phyloP scores from a whole-genome alignment of 106 monocot species.

The Chionographis japonica region DNA sequence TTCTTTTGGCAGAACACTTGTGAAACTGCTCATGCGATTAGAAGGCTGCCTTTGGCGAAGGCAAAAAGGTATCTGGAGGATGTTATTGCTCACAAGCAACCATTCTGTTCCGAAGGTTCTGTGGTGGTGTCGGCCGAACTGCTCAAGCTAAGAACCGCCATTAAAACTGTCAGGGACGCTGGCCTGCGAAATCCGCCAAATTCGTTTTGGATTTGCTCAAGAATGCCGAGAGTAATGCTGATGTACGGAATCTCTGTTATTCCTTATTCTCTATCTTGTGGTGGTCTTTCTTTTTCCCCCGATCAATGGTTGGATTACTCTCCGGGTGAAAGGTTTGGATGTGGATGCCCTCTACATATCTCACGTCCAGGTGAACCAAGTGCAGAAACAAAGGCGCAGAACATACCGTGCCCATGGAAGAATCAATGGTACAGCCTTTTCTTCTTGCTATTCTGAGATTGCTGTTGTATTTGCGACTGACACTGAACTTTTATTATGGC shows the following conservation, averaged over 20 bases:
- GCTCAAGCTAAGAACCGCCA: slow-evolving; percentile 39
- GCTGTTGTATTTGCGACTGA: neutral
- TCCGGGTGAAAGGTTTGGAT: slow-evolving; percentile 47
- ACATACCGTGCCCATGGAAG: slow-evolving; percentile 50
- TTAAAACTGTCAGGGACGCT: slow-evolving; percentile 42
- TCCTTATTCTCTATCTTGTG: neutral
- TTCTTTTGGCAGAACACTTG: slow-evolving; percentile 26
- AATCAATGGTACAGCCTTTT: slow-evolving; percentile 32
- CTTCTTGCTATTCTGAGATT: neutral
- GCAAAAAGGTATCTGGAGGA: slow-evolving; percentile 47
- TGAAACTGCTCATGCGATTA: slow-evolving; percentile 41
- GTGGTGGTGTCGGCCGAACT: slow-evolving; percentile 44
- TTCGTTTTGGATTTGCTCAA: slow-evolving; percentile 62
- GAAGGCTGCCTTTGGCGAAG: slow-evolving; percentile 36
- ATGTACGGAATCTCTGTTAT: slow-evolving; percentile 18
- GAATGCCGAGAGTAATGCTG: slow-evolving; percentile 67
- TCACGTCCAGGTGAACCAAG: slow-evolving; percentile 47
- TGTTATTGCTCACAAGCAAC: slow-evolving; percentile 47
- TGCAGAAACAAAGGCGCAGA: slow-evolving; percentile 41
- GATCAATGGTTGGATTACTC: neutral
- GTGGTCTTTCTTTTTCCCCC: neutral
- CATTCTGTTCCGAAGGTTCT: slow-evolving; percentile 38
- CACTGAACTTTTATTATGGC: neutral
- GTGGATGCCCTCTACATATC: slow-evolving; percentile 40
- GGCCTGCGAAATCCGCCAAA: slow-evolving; percentile 56